Evolutionary conservation across 805 yeast genomes (phyloP).

Genomic region (Yarrowia deformans): DNA sequence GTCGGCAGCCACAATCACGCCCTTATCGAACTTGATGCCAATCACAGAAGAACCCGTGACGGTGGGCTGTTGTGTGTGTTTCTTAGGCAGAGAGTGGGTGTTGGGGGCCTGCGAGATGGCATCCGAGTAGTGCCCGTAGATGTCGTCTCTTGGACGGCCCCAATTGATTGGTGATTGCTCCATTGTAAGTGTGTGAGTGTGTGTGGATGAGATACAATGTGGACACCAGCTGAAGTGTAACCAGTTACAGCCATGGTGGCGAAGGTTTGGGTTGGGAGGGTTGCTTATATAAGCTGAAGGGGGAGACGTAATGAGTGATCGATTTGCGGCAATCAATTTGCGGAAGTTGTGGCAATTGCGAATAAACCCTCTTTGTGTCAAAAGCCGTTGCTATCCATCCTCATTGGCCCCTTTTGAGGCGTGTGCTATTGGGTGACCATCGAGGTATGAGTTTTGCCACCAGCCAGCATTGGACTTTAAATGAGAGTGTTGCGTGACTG

Average conservation of each 20-base stretch:
- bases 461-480: no score
- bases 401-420: no score
- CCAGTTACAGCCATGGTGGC: slow-evolving; percentile 15
- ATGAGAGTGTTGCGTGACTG: no score
- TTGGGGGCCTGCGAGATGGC: slow-evolving; percentile 66
- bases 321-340: no score
- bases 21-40: slow-evolving; percentile 87
- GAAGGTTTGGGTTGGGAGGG: slow-evolving; percentile 36
- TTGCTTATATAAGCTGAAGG: slow-evolving; percentile 1
- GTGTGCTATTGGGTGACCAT: no score
- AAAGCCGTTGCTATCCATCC: no score
- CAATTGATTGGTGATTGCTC: slow-evolving; percentile 93
- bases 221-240: background rate
- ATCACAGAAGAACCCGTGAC: slow-evolving; percentile 97
- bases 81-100: slow-evolving; percentile 62
- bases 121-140: slow-evolving; percentile 77
- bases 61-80: slow-evolving; percentile 92
- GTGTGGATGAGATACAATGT: slow-evolving; percentile 1
- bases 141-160: slow-evolving; percentile 91
- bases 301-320: background rate
- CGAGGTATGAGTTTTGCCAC: no score
- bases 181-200: slow-evolving; percentile 56
- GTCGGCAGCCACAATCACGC: slow-evolving; percentile 95
- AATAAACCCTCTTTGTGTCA: no score
- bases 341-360: no score